Conservation (phyloP, 768 basidiomycete genomes). For the Boletales sp. region DNA sequence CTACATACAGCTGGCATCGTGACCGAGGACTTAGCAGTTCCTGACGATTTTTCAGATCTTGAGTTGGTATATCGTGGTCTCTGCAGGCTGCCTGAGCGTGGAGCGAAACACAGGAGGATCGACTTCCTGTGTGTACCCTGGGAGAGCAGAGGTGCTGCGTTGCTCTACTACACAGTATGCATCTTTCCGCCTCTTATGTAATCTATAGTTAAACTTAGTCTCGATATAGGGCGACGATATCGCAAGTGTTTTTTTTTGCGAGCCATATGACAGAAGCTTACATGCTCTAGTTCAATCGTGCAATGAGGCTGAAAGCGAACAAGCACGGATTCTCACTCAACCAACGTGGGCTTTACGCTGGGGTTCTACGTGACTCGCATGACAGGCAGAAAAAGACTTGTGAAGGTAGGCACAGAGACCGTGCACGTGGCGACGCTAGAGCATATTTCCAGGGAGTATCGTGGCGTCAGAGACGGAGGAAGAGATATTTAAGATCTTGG, state of each 20-base stretch:
- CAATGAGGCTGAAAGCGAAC: constrained; percentile 80
- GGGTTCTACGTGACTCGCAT: constrained; percentile 67
- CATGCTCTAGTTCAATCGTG: constrained; percentile 74
- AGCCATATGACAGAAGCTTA: background rate
- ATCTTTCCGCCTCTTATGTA: constrained; percentile 16
- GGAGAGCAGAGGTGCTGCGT: constrained; percentile 72
- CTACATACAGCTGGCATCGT: constrained; percentile 60
- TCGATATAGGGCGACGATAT: constrained; percentile 79
- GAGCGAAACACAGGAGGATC: constrained; percentile 62
- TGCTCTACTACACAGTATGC: constrained; percentile 87
- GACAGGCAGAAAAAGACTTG: constrained; percentile 59
- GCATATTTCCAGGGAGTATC: constrained; percentile 46
- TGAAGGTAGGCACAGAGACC: constrained; percentile 38
- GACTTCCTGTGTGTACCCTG: constrained; percentile 86
- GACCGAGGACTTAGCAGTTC: constrained; percentile 76
- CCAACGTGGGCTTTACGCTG: constrained; percentile 75
- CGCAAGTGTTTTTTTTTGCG: constrained; percentile 40
- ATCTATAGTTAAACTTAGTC: background rate
- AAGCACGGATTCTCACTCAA: constrained; percentile 82
- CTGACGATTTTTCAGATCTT: constrained; percentile 61
- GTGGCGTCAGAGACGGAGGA: constrained; percentile 82
- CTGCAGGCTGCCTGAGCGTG: constrained; percentile 51
- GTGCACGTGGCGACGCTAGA: background rate
- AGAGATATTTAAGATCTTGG: constrained; percentile 78
- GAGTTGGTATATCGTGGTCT: constrained; percentile 84